phyloP scores from a whole-genome alignment of 495 filamentous ascomycete genomes.

The Annulohypoxylon maeteangense region DNA sequence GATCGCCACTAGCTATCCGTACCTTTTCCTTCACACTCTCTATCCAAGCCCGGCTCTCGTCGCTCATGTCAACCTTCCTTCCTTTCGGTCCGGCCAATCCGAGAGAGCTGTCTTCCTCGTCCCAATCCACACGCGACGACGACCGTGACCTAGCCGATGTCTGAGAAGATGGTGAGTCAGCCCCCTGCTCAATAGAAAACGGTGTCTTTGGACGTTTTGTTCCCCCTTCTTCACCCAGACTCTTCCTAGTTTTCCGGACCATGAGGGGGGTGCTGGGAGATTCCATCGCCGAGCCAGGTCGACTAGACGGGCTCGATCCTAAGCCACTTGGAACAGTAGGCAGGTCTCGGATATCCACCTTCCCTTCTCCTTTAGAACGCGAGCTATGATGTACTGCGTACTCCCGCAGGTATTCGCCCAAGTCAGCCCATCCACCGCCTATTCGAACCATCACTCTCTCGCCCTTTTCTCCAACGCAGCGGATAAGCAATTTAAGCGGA shows the following conservation, averaged over 20 bases:
- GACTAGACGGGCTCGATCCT: slow-evolving; percentile 57
- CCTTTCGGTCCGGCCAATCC: slow-evolving; percentile 71
- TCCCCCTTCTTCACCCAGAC: slow-evolving; percentile 46
- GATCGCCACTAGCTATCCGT: slow-evolving; percentile 62
- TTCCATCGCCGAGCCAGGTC: slow-evolving; percentile 52
- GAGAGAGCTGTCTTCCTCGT: slow-evolving; percentile 65
- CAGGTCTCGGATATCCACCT: slow-evolving; percentile 70
- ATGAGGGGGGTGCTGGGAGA: slow-evolving; percentile 54
- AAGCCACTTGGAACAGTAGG: slow-evolving; percentile 42
- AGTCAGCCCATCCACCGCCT: slow-evolving; percentile 94
- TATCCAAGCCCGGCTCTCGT: slow-evolving; percentile 75
- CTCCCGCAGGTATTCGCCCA: slow-evolving; percentile 93
- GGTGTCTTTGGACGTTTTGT: slow-evolving; percentile 52
- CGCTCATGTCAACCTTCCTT: slow-evolving; percentile 68
- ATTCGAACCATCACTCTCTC: slow-evolving; percentile 98
- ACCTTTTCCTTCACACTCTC: slow-evolving; percentile 78
- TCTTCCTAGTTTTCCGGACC: slow-evolving; percentile 62
- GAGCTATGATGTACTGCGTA: slow-evolving; percentile 90
- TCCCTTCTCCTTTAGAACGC: slow-evolving; percentile 59
- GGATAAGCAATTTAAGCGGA: slow-evolving; percentile 92
- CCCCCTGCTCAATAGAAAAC: slow-evolving; percentile 37
- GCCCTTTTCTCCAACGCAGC: slow-evolving; percentile 87
- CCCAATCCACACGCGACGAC: slow-evolving; percentile 61
- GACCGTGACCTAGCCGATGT: slow-evolving; percentile 54
- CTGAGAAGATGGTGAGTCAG: slow-evolving; percentile 49